A percentile compares a stretch with the other conserved stretches of the same genome.
Evolutionary conservation across 345 rosid species (phyloP).

Genomic region (Tarenaya hassleriana): DNA sequence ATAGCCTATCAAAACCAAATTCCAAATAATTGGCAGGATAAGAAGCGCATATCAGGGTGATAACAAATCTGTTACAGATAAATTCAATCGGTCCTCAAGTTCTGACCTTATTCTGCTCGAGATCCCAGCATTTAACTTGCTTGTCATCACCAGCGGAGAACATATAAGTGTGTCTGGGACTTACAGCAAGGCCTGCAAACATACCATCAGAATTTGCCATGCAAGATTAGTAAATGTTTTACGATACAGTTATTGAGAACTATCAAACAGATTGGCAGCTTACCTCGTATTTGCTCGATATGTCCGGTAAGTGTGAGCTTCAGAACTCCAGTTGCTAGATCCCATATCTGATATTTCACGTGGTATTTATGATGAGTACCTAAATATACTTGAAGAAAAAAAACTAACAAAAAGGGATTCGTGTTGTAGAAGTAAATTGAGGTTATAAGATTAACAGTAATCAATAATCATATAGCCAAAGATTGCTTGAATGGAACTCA

Average conservation of each 20-base stretch:
- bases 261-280: conserved; percentile 19
- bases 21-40: conserved; percentile 5
- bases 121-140: conserved; percentile 99
- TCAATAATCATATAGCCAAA: background rate
- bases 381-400: background rate
- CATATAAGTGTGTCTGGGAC: conserved; percentile 84
- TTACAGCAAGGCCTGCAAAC: conserved; percentile 83
- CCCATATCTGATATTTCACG: conserved; percentile 68
- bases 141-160: conserved; percentile 99
- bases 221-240: background rate
- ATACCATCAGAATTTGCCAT: background rate
- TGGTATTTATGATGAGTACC: background rate
- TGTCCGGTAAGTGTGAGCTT: conserved; percentile 96
- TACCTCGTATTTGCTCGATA: conserved; percentile 94
- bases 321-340: conserved; percentile 80
- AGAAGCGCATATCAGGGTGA: conserved; percentile 12
- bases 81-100: background rate
- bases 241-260: background rate
- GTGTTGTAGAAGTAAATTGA: background rate
- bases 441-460: background rate
- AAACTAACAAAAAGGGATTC: background rate
- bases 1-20: conserved; percentile 47
- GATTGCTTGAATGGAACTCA: conserved; percentile 1
- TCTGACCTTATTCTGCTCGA: conserved; percentile 94
- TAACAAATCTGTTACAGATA: background rate